A percentile compares a stretch with the other conserved stretches of the same genome.
Conservation (phyloP, 2,329 filamentous ascomycete genomes). For the Venturia aucupariae region DNA sequence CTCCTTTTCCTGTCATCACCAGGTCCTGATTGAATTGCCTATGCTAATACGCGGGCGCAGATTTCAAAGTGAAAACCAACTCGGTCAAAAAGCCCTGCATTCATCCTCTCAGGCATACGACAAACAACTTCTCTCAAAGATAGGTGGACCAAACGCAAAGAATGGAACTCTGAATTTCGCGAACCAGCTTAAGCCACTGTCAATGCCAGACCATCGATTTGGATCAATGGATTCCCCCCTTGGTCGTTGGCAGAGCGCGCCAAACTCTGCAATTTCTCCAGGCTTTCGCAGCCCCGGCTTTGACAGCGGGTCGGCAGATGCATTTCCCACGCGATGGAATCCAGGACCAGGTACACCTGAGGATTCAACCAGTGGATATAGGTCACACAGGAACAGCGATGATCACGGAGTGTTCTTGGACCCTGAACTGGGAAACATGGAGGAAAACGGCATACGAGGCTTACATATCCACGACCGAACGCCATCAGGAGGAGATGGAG, state of each 20-base stretch:
- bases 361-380: conserved; percentile 30
- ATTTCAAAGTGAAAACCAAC: conserved; percentile 50
- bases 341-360: conserved; percentile 38
- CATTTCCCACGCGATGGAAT: conserved; percentile 35
- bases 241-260: conserved; percentile 29
- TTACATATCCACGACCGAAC: conserved; percentile 47
- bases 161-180: conserved; percentile 31
- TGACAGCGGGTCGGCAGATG: conserved; percentile 24
- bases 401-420: conserved; percentile 49
- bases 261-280: conserved; percentile 35
- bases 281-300: conserved; percentile 35
- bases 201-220: conserved; percentile 35
- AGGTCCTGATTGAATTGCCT: neutral
- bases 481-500: conserved; percentile 36
- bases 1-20: neutral
- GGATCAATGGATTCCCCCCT: conserved; percentile 31
- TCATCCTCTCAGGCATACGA: conserved; percentile 54
- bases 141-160: conserved; percentile 50
- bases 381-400: conserved; percentile 52
- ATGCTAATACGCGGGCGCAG: conserved; percentile 25
- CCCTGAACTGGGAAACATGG: conserved; percentile 40
- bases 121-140: conserved; percentile 52
- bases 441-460: conserved; percentile 43
- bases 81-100: conserved; percentile 48
- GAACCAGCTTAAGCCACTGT: conserved; percentile 34